Evolutionary conservation across 257 asterid species (phyloP), one percentile per base, ranked within the genome.

Genomic region (Perilla frutescens): DNA sequence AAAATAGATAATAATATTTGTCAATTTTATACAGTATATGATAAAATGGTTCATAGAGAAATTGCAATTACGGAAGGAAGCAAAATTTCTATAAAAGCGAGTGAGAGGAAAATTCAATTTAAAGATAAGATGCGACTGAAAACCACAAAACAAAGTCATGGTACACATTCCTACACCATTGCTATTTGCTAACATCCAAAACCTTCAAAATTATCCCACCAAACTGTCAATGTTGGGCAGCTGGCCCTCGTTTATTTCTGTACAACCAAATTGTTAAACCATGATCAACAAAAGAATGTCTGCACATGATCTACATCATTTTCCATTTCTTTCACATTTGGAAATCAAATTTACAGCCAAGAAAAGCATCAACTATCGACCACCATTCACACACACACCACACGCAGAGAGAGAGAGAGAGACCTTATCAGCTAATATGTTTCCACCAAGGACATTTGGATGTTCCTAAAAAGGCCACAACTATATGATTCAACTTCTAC

Each of bases 121-220:
- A 2, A 41, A 15, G 67, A 70, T 63, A 73, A 54, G 26, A 54
- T 3, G 8, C 48, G 45, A 36, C 37, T 26, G 29, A 10, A 20
- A 26, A 29, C 77, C 81, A 77, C 73, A 77, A 48, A 70, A 15
- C 26, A 48, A 32, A 20, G 66, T 51, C 10, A 15, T 59, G 78
- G 71, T 56, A 34, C 26, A 32, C 43, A 72, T 51, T 51, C 54
- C 60, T 43, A 50, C 75, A 66, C 20, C 57, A 53, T 1, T 49
- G 12, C 74, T 15, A 62, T 44, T 4, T 53, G 31, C 74, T 26
- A 67, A 67, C 48, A 15, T 34, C 32, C 68, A 66, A 54, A 61
- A 13, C 45, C 32, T 7, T 4, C 48, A 29, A 54, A 53, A 9
- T 37, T 2, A 48, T 5, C 74, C 57, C 40, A 62, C 49, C 74